Conservation (phyloP, 2,329 filamentous ascomycete genomes). For the Trichoderma polysporum region DNA sequence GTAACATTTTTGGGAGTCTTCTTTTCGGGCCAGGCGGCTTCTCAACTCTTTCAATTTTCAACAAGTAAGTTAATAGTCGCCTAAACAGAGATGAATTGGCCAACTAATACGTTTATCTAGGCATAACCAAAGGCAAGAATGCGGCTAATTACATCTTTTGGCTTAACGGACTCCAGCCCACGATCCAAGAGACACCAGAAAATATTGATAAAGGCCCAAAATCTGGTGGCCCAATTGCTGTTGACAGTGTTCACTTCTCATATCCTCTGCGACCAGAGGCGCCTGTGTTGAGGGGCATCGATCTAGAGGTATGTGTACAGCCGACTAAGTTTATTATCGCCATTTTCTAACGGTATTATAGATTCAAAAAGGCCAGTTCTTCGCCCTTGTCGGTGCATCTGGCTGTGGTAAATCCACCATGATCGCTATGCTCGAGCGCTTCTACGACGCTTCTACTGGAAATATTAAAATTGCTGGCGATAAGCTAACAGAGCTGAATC, state of each 20-base stretch:
- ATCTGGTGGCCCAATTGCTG: conserved; percentile 40
- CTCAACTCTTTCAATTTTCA: conserved; percentile 47
- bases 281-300: conserved; percentile 44
- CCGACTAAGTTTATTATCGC: neutral
- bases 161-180: conserved; percentile 44
- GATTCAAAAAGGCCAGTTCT: conserved; percentile 49
- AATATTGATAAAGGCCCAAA: conserved; percentile 41
- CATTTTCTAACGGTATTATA: conserved; percentile 19
- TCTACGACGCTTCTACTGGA: conserved; percentile 47
- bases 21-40: conserved; percentile 44
- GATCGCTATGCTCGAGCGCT: conserved; percentile 51
- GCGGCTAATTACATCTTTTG: conserved; percentile 53
- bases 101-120: conserved; percentile 10
- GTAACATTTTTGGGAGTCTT: conserved; percentile 53
- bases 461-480: conserved; percentile 47
- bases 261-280: conserved; percentile 53
- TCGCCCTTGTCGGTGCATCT: conserved; percentile 55
- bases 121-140: conserved; percentile 51
- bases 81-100: neutral
- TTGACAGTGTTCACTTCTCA: conserved; percentile 60
- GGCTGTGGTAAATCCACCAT: conserved; percentile 63
- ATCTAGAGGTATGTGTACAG: conserved; percentile 32
- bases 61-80: conserved; percentile 36
- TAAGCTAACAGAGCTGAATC: conserved; percentile 42
- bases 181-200: conserved; percentile 42